phyloP scores from a whole-genome alignment of 1,284 basidiomycete genomes.

The Takashimella tepidaria region DNA sequence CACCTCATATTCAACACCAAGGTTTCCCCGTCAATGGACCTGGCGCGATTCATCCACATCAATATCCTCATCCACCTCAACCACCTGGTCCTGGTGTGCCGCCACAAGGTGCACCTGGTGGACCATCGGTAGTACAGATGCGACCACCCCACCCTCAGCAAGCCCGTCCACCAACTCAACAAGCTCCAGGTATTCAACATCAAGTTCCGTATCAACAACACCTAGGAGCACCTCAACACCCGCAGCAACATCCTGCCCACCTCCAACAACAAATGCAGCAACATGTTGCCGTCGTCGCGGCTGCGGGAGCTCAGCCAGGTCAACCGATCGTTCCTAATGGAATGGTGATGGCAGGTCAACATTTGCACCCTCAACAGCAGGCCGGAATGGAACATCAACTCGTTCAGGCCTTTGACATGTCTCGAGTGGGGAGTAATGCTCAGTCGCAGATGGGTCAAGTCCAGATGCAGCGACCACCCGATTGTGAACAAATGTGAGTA shows the following conservation, averaged over 20 bases:
- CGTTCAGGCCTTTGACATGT: slow-evolving; percentile 29
- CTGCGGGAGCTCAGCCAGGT: not conserved
- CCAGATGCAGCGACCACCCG: slow-evolving; percentile 17
- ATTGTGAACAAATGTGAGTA: slow-evolving; percentile 40
- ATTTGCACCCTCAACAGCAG: slow-evolving; percentile 15
- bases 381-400: slow-evolving; percentile 16
- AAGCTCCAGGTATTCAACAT: slow-evolving; percentile 9
- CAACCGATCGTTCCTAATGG: slow-evolving; percentile 1
- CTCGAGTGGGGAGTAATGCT: slow-evolving; percentile 28
- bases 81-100: slow-evolving; percentile 14
- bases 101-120: slow-evolving; percentile 7
- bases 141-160: slow-evolving; percentile 12
- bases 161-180: slow-evolving; percentile 9
- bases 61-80: slow-evolving; percentile 18
- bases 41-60: slow-evolving; percentile 12
- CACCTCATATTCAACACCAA: slow-evolving; percentile 40
- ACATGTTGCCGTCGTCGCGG: slow-evolving; percentile 6
- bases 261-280: slow-evolving; percentile 20
- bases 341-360: slow-evolving; percentile 12
- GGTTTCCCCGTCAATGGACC: slow-evolving; percentile 29
- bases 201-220: slow-evolving; percentile 15
- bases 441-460: slow-evolving; percentile 20
- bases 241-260: slow-evolving; percentile 18
- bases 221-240: slow-evolving; percentile 12
- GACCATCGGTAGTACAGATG: slow-evolving; percentile 9